Percentiles rank a stretch among this genome's conserved stretches.
phyloP scores from a whole-genome alignment of 805 yeast species.

The Spencermartinsiella europaea region DNA sequence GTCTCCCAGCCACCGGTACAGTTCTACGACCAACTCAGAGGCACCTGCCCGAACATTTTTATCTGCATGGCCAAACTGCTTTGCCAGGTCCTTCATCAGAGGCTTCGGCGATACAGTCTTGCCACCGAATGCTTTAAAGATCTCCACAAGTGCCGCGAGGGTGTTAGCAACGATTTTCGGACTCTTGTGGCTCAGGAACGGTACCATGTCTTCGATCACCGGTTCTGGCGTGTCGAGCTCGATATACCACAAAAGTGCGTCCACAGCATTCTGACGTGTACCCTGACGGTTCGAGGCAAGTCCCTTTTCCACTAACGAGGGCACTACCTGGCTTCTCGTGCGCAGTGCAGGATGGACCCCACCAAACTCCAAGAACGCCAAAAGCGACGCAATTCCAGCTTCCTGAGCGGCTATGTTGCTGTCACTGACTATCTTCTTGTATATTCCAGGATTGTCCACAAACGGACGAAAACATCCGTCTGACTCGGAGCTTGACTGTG shows the following conservation, averaged over 20 bases:
- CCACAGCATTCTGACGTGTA: conserved; percentile 61
- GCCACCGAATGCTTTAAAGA: conserved; percentile 61
- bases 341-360: conserved; percentile 40
- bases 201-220: conserved; percentile 60
- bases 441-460: conserved; percentile 47
- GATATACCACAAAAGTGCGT: conserved; percentile 55
- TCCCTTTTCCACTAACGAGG: conserved; percentile 71
- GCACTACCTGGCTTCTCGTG: conserved; percentile 24
- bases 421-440: conserved; percentile 62
- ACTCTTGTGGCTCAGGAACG: conserved; percentile 53
- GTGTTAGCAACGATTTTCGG: conserved; percentile 79
- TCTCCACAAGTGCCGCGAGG: conserved; percentile 48
- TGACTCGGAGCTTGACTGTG: conserved; percentile 48
- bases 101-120: conserved; percentile 52
- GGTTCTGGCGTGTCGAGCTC: conserved; percentile 65
- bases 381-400: conserved; percentile 57
- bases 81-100: conserved; percentile 53
- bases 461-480: conserved; percentile 52
- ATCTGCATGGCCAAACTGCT: conserved; percentile 80
- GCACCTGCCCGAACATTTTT: conserved; percentile 79
- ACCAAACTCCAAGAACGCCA: conserved; percentile 52
- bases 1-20: conserved; percentile 71
- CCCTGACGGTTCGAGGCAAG: conserved; percentile 67
- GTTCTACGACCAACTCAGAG: conserved; percentile 56
- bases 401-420: conserved; percentile 91